These are phyloP conservation scores for Boletus fagicola DNA, from an alignment of 768 basidiomycete species.

Conservation along the genomic window DNA sequence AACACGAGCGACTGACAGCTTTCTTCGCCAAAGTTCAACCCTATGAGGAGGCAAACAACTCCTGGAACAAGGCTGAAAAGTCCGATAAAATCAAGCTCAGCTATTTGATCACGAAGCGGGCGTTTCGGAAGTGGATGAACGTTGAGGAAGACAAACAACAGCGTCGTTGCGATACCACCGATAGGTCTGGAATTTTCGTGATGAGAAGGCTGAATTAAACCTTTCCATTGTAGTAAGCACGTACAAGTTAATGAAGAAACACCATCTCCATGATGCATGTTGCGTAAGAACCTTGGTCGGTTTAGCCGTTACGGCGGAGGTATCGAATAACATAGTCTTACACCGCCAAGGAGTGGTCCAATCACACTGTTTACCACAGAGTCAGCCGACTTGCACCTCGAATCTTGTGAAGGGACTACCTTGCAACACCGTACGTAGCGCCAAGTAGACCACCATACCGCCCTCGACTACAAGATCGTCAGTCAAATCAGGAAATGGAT, in stretches of 20 bases:
- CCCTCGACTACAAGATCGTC: too few relatives aligned
- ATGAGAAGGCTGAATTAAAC: background rate
- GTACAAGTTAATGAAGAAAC: too few relatives aligned
- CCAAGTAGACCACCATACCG: too few relatives aligned
- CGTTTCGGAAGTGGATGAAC: slow-evolving; percentile 48
- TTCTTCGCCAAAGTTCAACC: slow-evolving; percentile 66
- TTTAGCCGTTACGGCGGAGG: background rate
- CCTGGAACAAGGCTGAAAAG: slow-evolving; percentile 54
- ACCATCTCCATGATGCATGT: slow-evolving; percentile 63
- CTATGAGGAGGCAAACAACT: slow-evolving; percentile 41
- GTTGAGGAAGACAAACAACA: slow-evolving; percentile 71
- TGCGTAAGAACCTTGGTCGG: slow-evolving; percentile 59
- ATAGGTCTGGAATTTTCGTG: slow-evolving; percentile 49
- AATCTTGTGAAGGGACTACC: too few relatives aligned
- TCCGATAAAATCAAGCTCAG: slow-evolving; percentile 72
- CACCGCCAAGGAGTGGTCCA: slow-evolving; percentile 72
- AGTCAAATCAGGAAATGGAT: too few relatives aligned
- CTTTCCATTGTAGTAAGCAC: too few relatives aligned
- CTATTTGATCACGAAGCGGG: slow-evolving; percentile 49
- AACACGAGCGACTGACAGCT: slow-evolving; percentile 46
- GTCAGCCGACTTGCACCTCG: too few relatives aligned
- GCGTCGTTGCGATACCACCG: slow-evolving; percentile 55
- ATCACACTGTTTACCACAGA: too few relatives aligned
- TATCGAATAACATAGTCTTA: slow-evolving; percentile 34
- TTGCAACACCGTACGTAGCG: too few relatives aligned